A percentile compares a stretch with the other conserved stretches of the same genome.
Evolutionary conservation across 23 red algal genomes (phyloP).

Genomic region (Gracilariopsis chorda): DNA sequence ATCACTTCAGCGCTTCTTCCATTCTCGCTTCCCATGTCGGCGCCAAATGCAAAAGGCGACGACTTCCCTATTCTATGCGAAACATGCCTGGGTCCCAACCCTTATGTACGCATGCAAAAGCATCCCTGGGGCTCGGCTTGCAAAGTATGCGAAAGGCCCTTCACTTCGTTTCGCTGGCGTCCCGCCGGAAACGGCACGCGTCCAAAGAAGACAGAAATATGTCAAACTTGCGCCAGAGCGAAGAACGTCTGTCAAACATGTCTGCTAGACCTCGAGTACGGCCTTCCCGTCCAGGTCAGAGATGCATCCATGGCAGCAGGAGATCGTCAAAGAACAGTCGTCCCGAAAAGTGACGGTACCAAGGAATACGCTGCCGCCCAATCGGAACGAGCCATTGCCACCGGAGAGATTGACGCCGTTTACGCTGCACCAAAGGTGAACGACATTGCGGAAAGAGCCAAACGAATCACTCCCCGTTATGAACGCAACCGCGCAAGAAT

Average conservation of each 20-base stretch:
- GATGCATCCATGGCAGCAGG: constrained; percentile 70
- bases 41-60: background rate
- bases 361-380: constrained; percentile 70
- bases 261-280: constrained; percentile 76
- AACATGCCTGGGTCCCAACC: constrained; percentile 86
- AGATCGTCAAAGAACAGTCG: constrained; percentile 57
- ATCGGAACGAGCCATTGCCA: constrained; percentile 63
- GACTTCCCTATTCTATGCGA: constrained; percentile 89
- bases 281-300: constrained; percentile 79
- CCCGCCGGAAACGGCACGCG: constrained; percentile 66
- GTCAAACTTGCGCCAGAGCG: constrained; percentile 70
- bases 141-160: constrained; percentile 85
- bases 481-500: constrained; percentile 77
- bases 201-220: constrained; percentile 93
- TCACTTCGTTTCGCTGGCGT: constrained; percentile 80
- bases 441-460: constrained; percentile 57
- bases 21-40: too few relatives aligned
- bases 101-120: constrained; percentile 72
- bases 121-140: constrained; percentile 69
- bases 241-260: constrained; percentile 96
- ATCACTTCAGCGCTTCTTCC: too few relatives aligned
- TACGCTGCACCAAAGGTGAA: constrained; percentile 57
- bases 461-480: constrained; percentile 62
- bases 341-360: constrained; percentile 64
- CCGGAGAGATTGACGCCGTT: constrained; percentile 54